Conservation (phyloP, 768 basidiomycete genomes). For the Leucosporidium creatinivorum region DNA sequence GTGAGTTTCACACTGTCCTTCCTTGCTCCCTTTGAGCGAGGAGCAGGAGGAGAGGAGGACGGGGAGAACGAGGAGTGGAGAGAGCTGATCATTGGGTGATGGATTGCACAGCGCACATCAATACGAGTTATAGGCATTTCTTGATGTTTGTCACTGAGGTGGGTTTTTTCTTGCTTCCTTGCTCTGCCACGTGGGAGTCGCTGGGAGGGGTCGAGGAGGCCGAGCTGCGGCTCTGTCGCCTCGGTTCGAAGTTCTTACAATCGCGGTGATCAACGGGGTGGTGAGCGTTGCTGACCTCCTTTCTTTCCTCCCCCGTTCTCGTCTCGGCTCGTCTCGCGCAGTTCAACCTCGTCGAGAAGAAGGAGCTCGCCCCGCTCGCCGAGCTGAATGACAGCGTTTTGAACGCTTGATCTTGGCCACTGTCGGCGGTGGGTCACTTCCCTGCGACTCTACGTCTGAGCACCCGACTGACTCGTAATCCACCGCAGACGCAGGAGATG, state of each 20-base stretch:
- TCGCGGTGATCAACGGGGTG: too few species aligned
- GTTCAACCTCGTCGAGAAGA: conserved; percentile 94
- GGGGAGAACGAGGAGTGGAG: neutral
- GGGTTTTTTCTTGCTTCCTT: conserved; percentile 29
- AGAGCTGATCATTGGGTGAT: neutral
- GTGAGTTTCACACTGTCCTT: conserved; percentile 45
- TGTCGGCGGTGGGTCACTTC: neutral
- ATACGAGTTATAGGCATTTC: conserved; percentile 97
- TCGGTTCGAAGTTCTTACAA: too few species aligned
- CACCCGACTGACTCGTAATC: neutral
- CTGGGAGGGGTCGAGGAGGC: too few species aligned
- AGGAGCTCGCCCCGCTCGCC: conserved; percentile 86
- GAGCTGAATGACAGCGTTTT: conserved; percentile 90
- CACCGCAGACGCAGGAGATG: too few species aligned
- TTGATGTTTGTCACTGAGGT: conserved; percentile 95
- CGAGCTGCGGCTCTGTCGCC: too few species aligned
- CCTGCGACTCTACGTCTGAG: neutral
- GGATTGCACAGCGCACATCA: conserved; percentile 71
- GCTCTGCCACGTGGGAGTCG: too few species aligned
- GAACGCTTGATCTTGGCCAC: neutral
- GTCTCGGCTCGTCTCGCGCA: conserved; percentile 37
- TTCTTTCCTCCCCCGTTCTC: neutral
- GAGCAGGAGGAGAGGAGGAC: conserved; percentile 3
- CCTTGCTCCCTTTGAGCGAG: neutral
- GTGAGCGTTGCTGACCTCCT: neutral